Evolutionary conservation across 2,329 filamentous ascomycete genomes (phyloP), one percentile per base, ranked within the genome.

Genomic region (Ophiostoma pallidulum): DNA sequence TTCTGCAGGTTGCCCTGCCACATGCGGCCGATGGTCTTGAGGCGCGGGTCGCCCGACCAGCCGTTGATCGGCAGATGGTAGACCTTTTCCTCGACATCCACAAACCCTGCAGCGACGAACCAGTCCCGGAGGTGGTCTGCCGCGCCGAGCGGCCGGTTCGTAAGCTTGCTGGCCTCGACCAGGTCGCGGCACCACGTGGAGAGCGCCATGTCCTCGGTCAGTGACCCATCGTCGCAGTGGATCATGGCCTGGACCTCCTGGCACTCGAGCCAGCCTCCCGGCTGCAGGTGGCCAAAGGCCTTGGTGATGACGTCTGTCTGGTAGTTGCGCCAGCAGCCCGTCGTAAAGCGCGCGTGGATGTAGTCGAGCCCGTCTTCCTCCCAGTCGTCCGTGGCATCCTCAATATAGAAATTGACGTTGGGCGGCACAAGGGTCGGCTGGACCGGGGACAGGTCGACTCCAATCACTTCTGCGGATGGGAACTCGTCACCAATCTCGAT

Each of bases 351-450:
- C 1, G 69, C 70, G 57, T 78, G 74, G 37, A 78, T 70, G 54
- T 73, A 77, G 55, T 78, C 74, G 48, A 77, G 71, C 2, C 71
- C 66, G n/a, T 18, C 46, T 9, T 33, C 71, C 58, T 69, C 74
- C 73, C 73, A 75, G 3, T 67, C 63, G 48, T 75, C 68, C 10
- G 43, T 33, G n/a, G 72, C 71, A 57, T 89, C 84, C 58, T 88
- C 83, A 39, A 90, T 74, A 51, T 79, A 78, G 54, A 90, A 90
- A 52, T 79, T 76, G 13, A 88, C 81, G 53, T 90, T 90, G 16
- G 76, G 74, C 0, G 85, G 84, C 1, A 87, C 80, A 41, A 75
- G 69, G 4, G 66, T 66, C 3, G 81, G 80, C 57, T 86, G 82
- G 22, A 84, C 79, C 2, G 81, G 80, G 1, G 80, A 84, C 6